Evolutionary conservation across 2,329 filamentous ascomycete genomes (phyloP).

Genomic region (Colletotrichum plurivorum): DNA sequence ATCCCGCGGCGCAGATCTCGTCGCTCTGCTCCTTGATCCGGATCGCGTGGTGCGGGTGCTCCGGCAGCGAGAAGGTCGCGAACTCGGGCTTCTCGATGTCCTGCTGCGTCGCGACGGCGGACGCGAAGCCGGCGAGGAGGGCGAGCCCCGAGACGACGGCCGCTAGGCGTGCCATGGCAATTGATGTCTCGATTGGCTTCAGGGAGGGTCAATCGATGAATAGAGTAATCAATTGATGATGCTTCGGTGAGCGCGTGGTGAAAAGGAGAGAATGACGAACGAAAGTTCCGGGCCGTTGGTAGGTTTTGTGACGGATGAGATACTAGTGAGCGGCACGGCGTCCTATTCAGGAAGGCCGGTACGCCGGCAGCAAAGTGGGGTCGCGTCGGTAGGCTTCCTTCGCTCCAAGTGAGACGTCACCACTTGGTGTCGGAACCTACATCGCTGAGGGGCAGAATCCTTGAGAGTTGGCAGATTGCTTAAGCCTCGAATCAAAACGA

Average conservation of each 20-base stretch:
- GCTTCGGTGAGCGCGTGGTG: not conserved
- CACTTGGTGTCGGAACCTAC: no score
- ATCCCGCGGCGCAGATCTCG: slow-evolving; percentile 45
- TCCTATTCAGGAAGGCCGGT: slow-evolving; percentile 17
- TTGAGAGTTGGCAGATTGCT: no score
- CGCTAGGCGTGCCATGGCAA: slow-evolving; percentile 14
- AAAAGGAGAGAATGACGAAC: not conserved
- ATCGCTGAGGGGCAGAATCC: no score
- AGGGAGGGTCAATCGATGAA: not conserved
- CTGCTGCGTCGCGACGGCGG: slow-evolving; percentile 15
- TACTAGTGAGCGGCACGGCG: not conserved
- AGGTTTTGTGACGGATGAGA: not conserved
- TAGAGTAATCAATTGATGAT: not conserved
- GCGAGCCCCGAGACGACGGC: slow-evolving; percentile 21
- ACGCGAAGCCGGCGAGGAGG: slow-evolving; percentile 8
- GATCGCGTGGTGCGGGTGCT: slow-evolving; percentile 43
- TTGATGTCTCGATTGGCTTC: no score
- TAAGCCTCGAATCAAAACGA: no score
- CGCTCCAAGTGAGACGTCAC: no score
- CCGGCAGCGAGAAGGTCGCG: slow-evolving; percentile 31
- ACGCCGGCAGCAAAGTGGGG: not conserved
- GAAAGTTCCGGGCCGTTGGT: no score
- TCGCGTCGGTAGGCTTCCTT: not conserved
- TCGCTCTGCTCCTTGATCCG: slow-evolving; percentile 47
- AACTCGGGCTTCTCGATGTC: slow-evolving; percentile 26